Conservation (phyloP, 2,329 filamentous ascomycete genomes). For the Podosphaera aphanis region DNA sequence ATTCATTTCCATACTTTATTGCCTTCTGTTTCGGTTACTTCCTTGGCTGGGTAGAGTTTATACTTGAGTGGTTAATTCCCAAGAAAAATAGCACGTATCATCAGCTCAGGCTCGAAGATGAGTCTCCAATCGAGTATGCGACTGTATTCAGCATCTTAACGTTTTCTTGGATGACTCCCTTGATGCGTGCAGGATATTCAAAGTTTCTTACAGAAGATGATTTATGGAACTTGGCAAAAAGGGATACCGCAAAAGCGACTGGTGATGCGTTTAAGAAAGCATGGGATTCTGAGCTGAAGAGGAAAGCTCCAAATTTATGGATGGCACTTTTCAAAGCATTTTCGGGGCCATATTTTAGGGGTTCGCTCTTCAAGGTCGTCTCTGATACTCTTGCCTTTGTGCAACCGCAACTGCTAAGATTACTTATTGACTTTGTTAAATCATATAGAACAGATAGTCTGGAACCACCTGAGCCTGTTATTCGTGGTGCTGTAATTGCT, state of each 20-base stretch:
- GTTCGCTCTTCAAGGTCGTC: conserved; percentile 65
- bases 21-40: conserved; percentile 35
- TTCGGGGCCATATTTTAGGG: conserved; percentile 60
- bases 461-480: conserved; percentile 43
- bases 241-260: conserved; percentile 57
- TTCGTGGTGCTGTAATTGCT: conserved; percentile 70
- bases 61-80: conserved; percentile 43
- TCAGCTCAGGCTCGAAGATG: conserved; percentile 41
- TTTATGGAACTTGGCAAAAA: conserved; percentile 69
- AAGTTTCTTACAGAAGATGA: conserved; percentile 84
- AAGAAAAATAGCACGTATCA: conserved; percentile 48
- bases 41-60: conserved; percentile 35
- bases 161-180: conserved; percentile 94
- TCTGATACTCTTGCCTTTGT: conserved; percentile 72
- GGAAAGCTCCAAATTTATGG: conserved; percentile 61
- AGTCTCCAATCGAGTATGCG: conserved; percentile 61
- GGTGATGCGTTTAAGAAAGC: conserved; percentile 44
- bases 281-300: conserved; percentile 51
- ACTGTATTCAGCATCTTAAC: conserved; percentile 83
- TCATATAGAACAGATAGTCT: conserved; percentile 40
- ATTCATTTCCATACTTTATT: conserved; percentile 37
- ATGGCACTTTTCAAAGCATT: conserved; percentile 64
- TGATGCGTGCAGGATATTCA: conserved; percentile 91
- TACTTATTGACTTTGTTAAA: conserved; percentile 61
- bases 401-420: conserved; percentile 72